A percentile compares a stretch with the other conserved stretches of the same genome.
Evolutionary conservation across 768 basidiomycete genomes (phyloP).

Genomic region (Lepiota brunneoincarnata): DNA sequence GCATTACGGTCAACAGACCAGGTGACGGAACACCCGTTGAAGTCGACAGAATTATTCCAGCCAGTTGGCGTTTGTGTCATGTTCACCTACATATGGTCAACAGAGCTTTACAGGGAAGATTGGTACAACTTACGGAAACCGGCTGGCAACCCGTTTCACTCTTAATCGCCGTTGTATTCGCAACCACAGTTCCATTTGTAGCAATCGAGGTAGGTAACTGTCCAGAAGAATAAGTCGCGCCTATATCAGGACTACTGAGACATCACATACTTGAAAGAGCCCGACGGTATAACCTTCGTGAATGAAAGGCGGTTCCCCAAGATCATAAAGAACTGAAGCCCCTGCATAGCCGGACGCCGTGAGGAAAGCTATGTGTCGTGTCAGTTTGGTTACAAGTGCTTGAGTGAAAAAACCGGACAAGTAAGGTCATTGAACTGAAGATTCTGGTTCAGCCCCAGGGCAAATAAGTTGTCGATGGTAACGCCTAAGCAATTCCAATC

Average conservation of each 20-base stretch:
- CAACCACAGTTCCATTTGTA: slow-evolving; percentile 44
- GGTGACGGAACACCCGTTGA: slow-evolving; percentile 35
- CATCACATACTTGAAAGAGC: slow-evolving; percentile 37
- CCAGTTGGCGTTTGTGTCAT: slow-evolving; percentile 31
- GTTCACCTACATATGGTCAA: slow-evolving; percentile 25
- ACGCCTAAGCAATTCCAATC: slow-evolving; percentile 25
- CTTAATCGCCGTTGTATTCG: slow-evolving; percentile 47
- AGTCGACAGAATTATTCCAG: slow-evolving; percentile 44
- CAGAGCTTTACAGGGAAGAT: background rate
- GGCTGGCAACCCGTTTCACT: slow-evolving; percentile 42
- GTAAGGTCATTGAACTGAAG: slow-evolving; percentile 45
- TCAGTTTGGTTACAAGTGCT: background rate
- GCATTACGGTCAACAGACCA: slow-evolving; percentile 40
- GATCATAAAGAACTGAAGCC: slow-evolving; percentile 43
- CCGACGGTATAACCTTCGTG: slow-evolving; percentile 42
- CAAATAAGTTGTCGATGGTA: slow-evolving; percentile 32
- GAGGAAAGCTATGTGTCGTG: slow-evolving; percentile 37
- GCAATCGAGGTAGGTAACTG: slow-evolving; percentile 36
- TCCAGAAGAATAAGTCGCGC: background rate
- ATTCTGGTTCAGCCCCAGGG: slow-evolving; percentile 44
- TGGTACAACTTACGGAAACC: slow-evolving; percentile 27
- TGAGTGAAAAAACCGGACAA: slow-evolving; percentile 26
- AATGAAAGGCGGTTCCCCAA: slow-evolving; percentile 46
- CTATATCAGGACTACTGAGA: background rate
- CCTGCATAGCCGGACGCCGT: slow-evolving; percentile 55